phyloP scores from a whole-genome alignment of 2,329 filamentous ascomycete species.

The Ophiostoma triangulosporum region DNA sequence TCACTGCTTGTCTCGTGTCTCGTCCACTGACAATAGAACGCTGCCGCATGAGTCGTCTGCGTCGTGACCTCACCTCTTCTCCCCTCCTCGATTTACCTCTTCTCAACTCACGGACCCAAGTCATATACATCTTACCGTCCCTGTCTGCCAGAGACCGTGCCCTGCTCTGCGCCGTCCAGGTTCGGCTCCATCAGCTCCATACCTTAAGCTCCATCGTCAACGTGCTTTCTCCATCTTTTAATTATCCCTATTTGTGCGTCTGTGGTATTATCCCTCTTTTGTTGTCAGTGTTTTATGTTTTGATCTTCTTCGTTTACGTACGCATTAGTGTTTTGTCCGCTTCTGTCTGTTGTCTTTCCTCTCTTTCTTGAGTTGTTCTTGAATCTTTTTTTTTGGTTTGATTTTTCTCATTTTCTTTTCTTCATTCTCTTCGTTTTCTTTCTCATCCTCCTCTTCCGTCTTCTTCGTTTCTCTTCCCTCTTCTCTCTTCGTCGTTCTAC shows the following conservation, averaged over 20 bases:
- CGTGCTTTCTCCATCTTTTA: background rate
- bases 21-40: too few relatives aligned
- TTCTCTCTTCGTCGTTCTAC: background rate
- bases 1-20: too few relatives aligned
- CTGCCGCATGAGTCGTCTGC: background rate
- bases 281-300: background rate
- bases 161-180: too few relatives aligned
- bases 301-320: too few relatives aligned
- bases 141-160: too few relatives aligned
- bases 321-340: background rate
- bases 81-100: background rate
- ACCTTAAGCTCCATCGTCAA: background rate
- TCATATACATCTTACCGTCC: too few relatives aligned
- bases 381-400: too few relatives aligned
- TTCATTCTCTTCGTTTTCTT: background rate
- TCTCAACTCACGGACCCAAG: too few relatives aligned
- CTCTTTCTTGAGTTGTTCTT: too few relatives aligned
- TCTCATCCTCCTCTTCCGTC: background rate
- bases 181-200: background rate
- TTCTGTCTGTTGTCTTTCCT: background rate
- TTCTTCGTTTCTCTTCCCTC: background rate
- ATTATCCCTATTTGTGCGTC: background rate
- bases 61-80: background rate
- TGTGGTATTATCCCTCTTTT: too few relatives aligned
- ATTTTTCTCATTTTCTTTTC: background rate